Conservation (phyloP, 495 filamentous ascomycete species). For the Xylaria telfairii region DNA sequence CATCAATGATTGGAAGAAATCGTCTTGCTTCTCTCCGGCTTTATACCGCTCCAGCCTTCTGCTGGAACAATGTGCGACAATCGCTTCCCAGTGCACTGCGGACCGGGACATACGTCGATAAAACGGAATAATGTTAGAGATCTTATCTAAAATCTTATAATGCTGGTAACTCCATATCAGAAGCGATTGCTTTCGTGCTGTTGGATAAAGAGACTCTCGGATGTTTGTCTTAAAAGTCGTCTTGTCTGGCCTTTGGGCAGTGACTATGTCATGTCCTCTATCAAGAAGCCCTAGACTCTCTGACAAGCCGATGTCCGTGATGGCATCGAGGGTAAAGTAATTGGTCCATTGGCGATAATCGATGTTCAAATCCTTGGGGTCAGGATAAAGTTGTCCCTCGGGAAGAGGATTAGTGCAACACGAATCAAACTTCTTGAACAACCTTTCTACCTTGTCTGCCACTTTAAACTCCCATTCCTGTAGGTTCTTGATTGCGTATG, state of each 20-base stretch:
- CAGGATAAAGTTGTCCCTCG: constrained; percentile 37
- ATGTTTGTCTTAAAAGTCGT: constrained; percentile 46
- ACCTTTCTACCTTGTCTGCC: constrained; percentile 54
- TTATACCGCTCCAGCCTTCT: constrained; percentile 51
- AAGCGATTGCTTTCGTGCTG: constrained; percentile 48
- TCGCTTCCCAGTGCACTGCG: constrained; percentile 40
- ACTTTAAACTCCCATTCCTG: constrained; percentile 64
- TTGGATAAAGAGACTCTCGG: constrained; percentile 55
- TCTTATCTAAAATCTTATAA: constrained; percentile 29
- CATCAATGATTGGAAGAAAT: constrained; percentile 64
- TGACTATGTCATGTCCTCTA: constrained; percentile 49
- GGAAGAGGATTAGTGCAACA: constrained; percentile 32
- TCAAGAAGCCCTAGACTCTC: constrained; percentile 61
- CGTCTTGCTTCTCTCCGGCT: constrained; percentile 60
- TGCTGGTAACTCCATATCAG: constrained; percentile 52
- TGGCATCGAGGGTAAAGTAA: constrained; percentile 57
- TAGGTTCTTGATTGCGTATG: constrained; percentile 61
- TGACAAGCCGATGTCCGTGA: constrained; percentile 59
- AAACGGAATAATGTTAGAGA: constrained; percentile 27
- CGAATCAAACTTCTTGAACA: constrained; percentile 49
- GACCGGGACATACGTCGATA: constrained; percentile 34
- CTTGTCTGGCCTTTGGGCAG: constrained; percentile 50
- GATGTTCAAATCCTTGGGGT: constrained; percentile 40
- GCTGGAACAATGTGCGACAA: constrained; percentile 47
- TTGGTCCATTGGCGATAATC: constrained; percentile 55